Base-by-base conservation (phyloP, 176 grass and related monocot species). In the Thinopyrum elongatum region DNA sequence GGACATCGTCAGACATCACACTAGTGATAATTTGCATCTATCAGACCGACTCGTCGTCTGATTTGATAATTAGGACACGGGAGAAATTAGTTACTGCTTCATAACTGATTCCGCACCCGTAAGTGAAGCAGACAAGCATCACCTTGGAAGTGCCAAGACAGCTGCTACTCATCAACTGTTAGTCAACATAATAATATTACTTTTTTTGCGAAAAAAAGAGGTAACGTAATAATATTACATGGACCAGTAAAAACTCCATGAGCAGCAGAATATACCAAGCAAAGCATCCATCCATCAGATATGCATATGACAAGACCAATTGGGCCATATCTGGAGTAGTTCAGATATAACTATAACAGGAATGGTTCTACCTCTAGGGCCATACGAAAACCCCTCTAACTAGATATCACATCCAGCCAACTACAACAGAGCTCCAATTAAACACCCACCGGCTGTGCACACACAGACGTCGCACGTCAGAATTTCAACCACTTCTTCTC, bases 401-500 rank as follows among this genome's bases (percentile, higher is more conserved):
- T 46, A 1, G 42, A 46, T 46, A 46, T 46, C 42, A 14, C 42
- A 46, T 46, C 42, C 42, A 46, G 42, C 42, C 42, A 46, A 46
- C 42, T 46, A 46, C 42, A 46, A 46, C 42, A 46, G 42, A 46
- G 42, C 41, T 44, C 41, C 0, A 44, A 44, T 44, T 13, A 44
- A 44, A 12, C 41, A 12, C 41, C 41, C 42, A 63, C 4, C 22
- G 70, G 47, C 62, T 44, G 41, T 3, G 10, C 41, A 12, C 41
- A 44, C 41, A 44, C 41, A 44, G 41, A 44, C 41, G 10, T 53
- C 78, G 22, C 11, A 61, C 95, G 66, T 98, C 85, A 98, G 75
- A 98, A 98, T 86, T 98, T 95, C 41, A 95, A 81, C 96, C 96
- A 98, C 76, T 89, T 98, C 64, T 98, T 98, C 88, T 95, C 93